phyloP scores from a whole-genome alignment of 352 stramenopile species.

The Phytophthora melonis region DNA sequence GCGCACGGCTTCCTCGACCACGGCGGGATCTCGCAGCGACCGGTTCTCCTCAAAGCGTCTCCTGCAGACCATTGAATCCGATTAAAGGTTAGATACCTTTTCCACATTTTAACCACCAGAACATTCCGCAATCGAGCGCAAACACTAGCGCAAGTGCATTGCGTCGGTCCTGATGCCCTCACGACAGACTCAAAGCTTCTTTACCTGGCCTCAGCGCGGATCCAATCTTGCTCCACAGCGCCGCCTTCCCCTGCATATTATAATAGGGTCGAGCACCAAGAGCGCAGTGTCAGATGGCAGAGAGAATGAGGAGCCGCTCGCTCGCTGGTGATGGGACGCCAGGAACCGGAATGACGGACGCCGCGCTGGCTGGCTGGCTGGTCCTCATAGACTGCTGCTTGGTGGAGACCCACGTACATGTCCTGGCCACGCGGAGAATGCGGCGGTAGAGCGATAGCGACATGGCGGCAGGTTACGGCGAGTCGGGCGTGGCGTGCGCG shows the following conservation, averaged over 20 bases:
- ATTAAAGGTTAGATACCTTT: constrained; percentile 27
- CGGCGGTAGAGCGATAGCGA: constrained; percentile 77
- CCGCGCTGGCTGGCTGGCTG: too few relatives aligned
- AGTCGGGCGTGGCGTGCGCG: constrained; percentile 19
- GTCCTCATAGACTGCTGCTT: too few relatives aligned
- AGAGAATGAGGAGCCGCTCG: constrained; percentile 2
- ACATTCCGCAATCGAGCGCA: constrained; percentile 11
- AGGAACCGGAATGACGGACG: background rate
- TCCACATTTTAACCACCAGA: constrained; percentile 30
- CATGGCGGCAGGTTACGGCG: constrained; percentile 28
- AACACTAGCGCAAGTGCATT: constrained; percentile 17
- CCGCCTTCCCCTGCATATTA: constrained; percentile 67
- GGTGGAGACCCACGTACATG: constrained; percentile 54
- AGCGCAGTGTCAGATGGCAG: background rate
- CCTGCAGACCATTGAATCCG: constrained; percentile 30
- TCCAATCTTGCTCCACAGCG: constrained; percentile 67
- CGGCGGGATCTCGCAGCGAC: constrained; percentile 29
- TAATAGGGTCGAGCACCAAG: constrained; percentile 13
- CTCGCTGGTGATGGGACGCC: constrained; percentile 4
- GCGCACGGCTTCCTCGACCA: constrained; percentile 63
- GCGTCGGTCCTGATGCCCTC: background rate
- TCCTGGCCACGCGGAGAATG: constrained; percentile 74
- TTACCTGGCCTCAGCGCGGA: constrained; percentile 72
- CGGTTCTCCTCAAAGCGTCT: constrained; percentile 76
- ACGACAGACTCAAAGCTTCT: background rate